Evolutionary conservation across 2,329 filamentous ascomycete species (phyloP).

Genomic region (Colletotrichum somersetense): DNA sequence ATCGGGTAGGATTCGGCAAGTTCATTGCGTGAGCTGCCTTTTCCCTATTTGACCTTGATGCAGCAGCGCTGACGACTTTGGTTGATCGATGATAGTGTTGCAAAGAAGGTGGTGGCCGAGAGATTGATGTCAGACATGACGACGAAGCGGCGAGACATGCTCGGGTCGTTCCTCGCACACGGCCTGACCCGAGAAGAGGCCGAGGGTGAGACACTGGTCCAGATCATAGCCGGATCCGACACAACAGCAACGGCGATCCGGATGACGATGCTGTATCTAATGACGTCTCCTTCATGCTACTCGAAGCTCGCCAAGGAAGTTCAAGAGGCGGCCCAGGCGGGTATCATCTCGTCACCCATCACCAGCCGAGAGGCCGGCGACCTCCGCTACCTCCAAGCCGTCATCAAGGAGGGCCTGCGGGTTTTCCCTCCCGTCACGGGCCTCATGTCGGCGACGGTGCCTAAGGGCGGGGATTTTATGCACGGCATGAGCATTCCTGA

Average conservation of each 20-base stretch:
- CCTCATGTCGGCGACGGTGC: slow-evolving; percentile 51
- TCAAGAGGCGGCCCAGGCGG: slow-evolving; percentile 48
- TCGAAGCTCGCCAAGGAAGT: slow-evolving; percentile 63
- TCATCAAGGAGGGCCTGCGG: slow-evolving; percentile 62
- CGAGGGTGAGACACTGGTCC: slow-evolving; percentile 50
- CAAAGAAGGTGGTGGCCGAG: slow-evolving; percentile 44
- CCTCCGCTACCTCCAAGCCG: slow-evolving; percentile 63
- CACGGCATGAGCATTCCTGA: slow-evolving; percentile 58
- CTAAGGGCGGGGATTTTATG: slow-evolving; percentile 54
- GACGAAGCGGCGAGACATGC: slow-evolving; percentile 52
- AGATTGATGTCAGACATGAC: slow-evolving; percentile 43
- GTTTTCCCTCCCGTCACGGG: slow-evolving; percentile 59
- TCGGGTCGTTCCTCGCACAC: slow-evolving; percentile 57
- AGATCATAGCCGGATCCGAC: slow-evolving; percentile 55
- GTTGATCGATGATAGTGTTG: slow-evolving; percentile 38
- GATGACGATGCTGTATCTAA: slow-evolving; percentile 63
- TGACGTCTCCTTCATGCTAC: slow-evolving; percentile 62
- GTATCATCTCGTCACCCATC: slow-evolving; percentile 48
- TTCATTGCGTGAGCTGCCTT: slow-evolving; percentile 49
- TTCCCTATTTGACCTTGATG: background rate
- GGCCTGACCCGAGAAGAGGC: slow-evolving; percentile 50
- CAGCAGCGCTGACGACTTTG: slow-evolving; percentile 16
- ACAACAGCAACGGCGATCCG: slow-evolving; percentile 55
- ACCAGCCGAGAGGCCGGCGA: slow-evolving; percentile 53
- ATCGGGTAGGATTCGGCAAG: slow-evolving; percentile 55